Evolutionary conservation across 768 basidiomycete species (phyloP), one percentile per base, ranked within the genome.

Genomic region (Boletellus ananas): DNA sequence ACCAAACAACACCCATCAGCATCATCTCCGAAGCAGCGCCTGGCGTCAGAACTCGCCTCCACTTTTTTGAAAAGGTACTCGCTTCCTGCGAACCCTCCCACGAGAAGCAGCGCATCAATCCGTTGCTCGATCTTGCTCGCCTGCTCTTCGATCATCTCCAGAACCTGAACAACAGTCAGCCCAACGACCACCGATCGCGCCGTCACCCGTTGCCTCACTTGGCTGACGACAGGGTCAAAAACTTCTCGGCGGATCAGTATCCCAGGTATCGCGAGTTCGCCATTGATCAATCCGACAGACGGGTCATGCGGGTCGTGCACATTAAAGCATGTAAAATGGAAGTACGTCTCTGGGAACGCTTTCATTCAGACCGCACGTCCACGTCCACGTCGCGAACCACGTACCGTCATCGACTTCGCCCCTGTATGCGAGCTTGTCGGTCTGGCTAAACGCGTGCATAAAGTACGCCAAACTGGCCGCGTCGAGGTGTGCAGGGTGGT

Each of bases 251-350:
- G 83, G 45, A 94, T 74, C 18, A 91, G 69, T 55, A 79, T 83
- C 16, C 91, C 91, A 3, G 89, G 87, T 56, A 94, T 88, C 12
- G 81, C 81, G 3, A 94, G 76, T 65, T 94, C 85, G 2, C 91
- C 91, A 58, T 93, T 86, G 52, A 87, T 72, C 46, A 93, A 71
- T 1, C 91, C 91, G 20, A 92, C 87, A 21, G 78, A 74, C 1
- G 85, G 78, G 65, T 94, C 91, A 59, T 90, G 79, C 8, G 85
- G 82, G 62, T 91, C 89, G 57, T 89, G 84, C 14, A 85, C 82
- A 56, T 93, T 93, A 75, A 94, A 94, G 67, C 89, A 92, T 29
- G 84, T 92, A 67, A 93, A 94, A 64, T 89, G 83, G 71, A 93
- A 93, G 74, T 84, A 85, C 49, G 80, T 84, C 25, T 84, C 90